Conservation (phyloP, 2,329 filamentous ascomycete genomes). For the Chrysoporthe cubensis region DNA sequence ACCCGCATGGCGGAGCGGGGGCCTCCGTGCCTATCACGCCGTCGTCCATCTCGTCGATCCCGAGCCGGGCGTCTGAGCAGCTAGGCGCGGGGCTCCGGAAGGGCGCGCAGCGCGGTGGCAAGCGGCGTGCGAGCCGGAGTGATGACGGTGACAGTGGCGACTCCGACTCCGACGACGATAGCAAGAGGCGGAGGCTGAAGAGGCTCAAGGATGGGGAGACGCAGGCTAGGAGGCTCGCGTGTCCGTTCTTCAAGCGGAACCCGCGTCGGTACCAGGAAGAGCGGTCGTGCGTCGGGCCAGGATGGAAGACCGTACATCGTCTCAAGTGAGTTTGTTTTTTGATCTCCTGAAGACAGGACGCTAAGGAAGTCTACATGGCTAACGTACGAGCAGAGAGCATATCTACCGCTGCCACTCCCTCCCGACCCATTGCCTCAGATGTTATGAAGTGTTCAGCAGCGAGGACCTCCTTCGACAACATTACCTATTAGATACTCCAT, state of each 20-base stretch:
- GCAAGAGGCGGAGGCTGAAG: slow-evolving; percentile 12
- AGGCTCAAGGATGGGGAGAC: slow-evolving; percentile 16
- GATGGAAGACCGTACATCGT: slow-evolving; percentile 28
- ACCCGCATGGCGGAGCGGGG: background rate
- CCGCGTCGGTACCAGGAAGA: slow-evolving; percentile 24
- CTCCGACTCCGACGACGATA: background rate
- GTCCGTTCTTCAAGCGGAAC: slow-evolving; percentile 31
- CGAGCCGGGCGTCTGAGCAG: background rate
- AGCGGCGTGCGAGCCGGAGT: slow-evolving; percentile 12
- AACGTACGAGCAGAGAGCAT: slow-evolving; percentile 22
- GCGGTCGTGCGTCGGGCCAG: slow-evolving; percentile 29
- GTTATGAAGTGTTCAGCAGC: slow-evolving; percentile 24
- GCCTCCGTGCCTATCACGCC: background rate
- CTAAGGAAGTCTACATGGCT: background rate
- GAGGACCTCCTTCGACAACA: slow-evolving; percentile 25
- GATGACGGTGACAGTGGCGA: slow-evolving; percentile 10
- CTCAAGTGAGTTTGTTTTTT: slow-evolving; percentile 22
- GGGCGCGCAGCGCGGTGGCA: background rate
- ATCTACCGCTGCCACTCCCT: slow-evolving; percentile 29
- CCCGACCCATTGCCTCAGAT: slow-evolving; percentile 27
- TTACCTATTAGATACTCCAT: slow-evolving; percentile 17
- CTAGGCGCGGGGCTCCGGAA: background rate
- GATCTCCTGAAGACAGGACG: background rate
- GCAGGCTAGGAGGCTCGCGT: slow-evolving; percentile 26
- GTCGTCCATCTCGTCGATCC: background rate